Conservation (phyloP, 2,329 filamentous ascomycete genomes). For the Microsporum audouinii region DNA sequence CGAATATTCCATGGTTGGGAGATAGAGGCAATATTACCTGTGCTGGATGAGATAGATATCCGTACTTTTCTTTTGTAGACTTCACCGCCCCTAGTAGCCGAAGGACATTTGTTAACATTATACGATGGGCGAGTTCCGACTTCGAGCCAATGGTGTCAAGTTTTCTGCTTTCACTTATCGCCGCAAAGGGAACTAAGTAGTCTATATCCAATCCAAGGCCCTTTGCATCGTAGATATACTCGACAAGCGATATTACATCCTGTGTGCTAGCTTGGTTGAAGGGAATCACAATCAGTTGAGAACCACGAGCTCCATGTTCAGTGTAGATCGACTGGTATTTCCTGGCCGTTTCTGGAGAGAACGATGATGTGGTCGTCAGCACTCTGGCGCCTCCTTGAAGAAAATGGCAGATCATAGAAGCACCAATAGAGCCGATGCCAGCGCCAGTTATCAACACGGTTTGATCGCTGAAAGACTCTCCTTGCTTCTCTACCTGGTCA, state of each 20-base stretch:
- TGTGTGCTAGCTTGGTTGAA: conserved; percentile 34
- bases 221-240: conserved; percentile 30
- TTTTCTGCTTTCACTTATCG: conserved; percentile 29
- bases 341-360: conserved; percentile 19
- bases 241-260: conserved; percentile 28
- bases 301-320: conserved; percentile 23
- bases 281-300: conserved; percentile 29
- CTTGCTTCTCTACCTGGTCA: background rate
- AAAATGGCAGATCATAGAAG: conserved; percentile 23
- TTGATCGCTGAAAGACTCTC: background rate
- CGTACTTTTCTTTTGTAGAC: conserved; percentile 20
- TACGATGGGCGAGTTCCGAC: conserved; percentile 30
- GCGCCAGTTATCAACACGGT: background rate
- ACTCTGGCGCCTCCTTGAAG: conserved; percentile 29
- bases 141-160: conserved; percentile 26
- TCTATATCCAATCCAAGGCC: conserved; percentile 28
- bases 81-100: conserved; percentile 30
- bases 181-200: conserved; percentile 35
- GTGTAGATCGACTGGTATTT: conserved; percentile 29
- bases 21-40: conserved; percentile 35
- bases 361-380: conserved; percentile 31
- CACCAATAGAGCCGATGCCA: background rate
- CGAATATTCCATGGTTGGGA: conserved; percentile 36
- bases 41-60: conserved; percentile 25
- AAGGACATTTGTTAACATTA: conserved; percentile 32